A percentile compares a stretch with the other conserved stretches of the same genome.
phyloP scores from a whole-genome alignment of 495 filamentous ascomycete species.

The Lasiosphaeris hirsuta region DNA sequence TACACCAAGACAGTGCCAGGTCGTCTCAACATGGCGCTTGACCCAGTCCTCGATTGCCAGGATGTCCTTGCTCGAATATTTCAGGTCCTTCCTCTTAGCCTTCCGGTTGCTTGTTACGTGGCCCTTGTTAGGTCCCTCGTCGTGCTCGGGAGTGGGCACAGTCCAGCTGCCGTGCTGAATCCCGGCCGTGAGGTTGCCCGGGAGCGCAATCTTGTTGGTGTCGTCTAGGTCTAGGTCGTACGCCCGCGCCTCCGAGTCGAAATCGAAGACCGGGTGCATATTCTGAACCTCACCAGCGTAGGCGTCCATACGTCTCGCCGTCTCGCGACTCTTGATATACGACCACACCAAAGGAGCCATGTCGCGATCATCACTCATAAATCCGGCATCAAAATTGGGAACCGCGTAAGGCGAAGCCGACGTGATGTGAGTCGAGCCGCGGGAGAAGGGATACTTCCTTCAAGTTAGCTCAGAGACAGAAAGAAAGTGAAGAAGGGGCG shows the following conservation, averaged over 20 bases:
- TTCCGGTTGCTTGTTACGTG: conserved; percentile 52
- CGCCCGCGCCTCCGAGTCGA: conserved; percentile 63
- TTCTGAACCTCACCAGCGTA: conserved; percentile 73
- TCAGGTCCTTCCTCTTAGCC: conserved; percentile 56
- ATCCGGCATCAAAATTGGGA: conserved; percentile 79
- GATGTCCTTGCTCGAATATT: conserved; percentile 67
- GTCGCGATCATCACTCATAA: conserved; percentile 82
- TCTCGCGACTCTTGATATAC: conserved; percentile 84
- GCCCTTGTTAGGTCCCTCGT: conserved; percentile 46
- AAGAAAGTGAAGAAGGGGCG: no score
- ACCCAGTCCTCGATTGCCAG: conserved; percentile 73
- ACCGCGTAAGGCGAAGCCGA: conserved; percentile 67
- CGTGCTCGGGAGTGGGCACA: conserved; percentile 33
- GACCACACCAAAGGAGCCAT: conserved; percentile 84
- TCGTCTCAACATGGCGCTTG: conserved; percentile 72
- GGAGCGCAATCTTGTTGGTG: conserved; percentile 70
- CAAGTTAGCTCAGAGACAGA: no score
- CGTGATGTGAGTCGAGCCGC: conserved; percentile 68
- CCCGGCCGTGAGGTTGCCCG: conserved; percentile 68
- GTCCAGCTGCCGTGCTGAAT: conserved; percentile 57
- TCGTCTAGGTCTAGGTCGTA: conserved; percentile 71
- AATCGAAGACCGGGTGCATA: conserved; percentile 66
- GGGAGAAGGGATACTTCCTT: conserved; percentile 63
- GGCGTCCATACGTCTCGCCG: conserved; percentile 69
- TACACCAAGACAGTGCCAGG: conserved; percentile 66